Percentiles rank a stretch among this genome's conserved stretches.
Conservation (phyloP, 192 early-diverging fungal species). For the Entophlyctis helioformis region DNA sequence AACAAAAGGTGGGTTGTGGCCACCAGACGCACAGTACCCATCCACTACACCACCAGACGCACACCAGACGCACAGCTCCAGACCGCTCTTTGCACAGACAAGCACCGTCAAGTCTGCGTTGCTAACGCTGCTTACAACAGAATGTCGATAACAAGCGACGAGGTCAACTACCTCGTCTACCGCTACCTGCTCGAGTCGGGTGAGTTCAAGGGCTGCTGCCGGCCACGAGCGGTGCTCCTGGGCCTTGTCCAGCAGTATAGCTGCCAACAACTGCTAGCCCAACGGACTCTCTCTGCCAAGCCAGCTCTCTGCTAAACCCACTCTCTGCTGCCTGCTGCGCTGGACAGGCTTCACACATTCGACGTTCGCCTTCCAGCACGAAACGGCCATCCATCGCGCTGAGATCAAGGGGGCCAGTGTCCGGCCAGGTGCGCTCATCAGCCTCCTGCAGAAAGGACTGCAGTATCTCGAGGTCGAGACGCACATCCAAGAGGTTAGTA, state of each 20-base stretch:
- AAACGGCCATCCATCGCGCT: slow-evolving; percentile 61
- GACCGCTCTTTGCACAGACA: too few relatives aligned
- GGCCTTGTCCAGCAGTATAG: not conserved
- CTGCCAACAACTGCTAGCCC: not conserved
- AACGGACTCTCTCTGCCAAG: slow-evolving; percentile 1
- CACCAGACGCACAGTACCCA: too few relatives aligned
- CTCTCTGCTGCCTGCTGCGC: too few relatives aligned
- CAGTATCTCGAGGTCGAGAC: slow-evolving; percentile 83
- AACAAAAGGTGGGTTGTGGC: too few relatives aligned
- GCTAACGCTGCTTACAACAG: too few relatives aligned
- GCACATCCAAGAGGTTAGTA: slow-evolving; percentile 78
- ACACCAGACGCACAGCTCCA: not conserved
- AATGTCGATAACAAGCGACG: slow-evolving; percentile 70
- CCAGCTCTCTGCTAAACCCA: too few relatives aligned
- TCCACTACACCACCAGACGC: too few relatives aligned
- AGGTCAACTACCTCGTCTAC: slow-evolving; percentile 81
- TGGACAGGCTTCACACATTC: slow-evolving; percentile 73
- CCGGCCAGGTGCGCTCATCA: slow-evolving; percentile 71
- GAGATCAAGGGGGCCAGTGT: slow-evolving; percentile 33
- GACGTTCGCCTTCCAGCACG: slow-evolving; percentile 74
- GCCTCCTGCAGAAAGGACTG: slow-evolving; percentile 81
- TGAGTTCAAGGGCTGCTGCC: slow-evolving; percentile 5
- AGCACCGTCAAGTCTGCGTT: too few relatives aligned
- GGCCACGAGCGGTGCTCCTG: not conserved
- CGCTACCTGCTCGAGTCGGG: slow-evolving; percentile 81